Conservation (phyloP, 306 rosid species). For the Cotoneaster glaucophyllus region DNA sequence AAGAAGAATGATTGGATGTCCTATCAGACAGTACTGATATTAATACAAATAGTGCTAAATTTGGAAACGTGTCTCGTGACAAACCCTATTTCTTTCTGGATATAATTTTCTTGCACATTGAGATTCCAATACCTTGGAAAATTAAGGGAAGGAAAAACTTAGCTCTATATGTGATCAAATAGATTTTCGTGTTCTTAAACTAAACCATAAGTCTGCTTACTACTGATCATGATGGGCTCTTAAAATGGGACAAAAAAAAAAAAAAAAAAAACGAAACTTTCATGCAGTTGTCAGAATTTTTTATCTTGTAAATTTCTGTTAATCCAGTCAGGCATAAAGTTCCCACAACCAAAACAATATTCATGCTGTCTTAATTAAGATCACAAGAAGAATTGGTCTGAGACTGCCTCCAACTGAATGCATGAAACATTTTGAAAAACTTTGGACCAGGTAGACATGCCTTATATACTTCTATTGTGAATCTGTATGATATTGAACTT, state of each 20-base stretch:
- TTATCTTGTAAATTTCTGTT: too few relatives aligned
- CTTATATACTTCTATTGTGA: slow-evolving; percentile 26
- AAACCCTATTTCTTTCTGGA: slow-evolving; percentile 17
- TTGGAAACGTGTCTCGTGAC: slow-evolving; percentile 82
- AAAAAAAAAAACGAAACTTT: background rate
- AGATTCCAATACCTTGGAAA: slow-evolving; percentile 5
- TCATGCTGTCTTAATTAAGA: too few relatives aligned
- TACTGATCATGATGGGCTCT: background rate
- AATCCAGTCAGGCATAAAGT: too few relatives aligned
- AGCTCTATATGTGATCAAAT: background rate
- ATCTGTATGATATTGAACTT: slow-evolving; percentile 23
- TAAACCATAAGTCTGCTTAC: background rate
- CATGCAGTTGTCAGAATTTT: background rate
- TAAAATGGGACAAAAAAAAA: background rate
- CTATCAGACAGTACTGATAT: slow-evolving; percentile 44
- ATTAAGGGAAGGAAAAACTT: background rate
- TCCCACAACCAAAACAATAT: too few relatives aligned
- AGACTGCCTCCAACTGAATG: background rate
- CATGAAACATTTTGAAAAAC: too few relatives aligned
- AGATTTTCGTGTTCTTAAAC: background rate
- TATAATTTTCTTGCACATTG: slow-evolving; percentile 11
- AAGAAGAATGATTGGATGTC: slow-evolving; percentile 33
- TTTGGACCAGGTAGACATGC: background rate
- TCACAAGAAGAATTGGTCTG: background rate
- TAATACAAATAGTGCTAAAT: slow-evolving; percentile 37